These are phyloP conservation scores for Candolleomyces aberdarensis DNA, from an alignment of 768 basidiomycete genomes.

Conservation along the genomic window DNA sequence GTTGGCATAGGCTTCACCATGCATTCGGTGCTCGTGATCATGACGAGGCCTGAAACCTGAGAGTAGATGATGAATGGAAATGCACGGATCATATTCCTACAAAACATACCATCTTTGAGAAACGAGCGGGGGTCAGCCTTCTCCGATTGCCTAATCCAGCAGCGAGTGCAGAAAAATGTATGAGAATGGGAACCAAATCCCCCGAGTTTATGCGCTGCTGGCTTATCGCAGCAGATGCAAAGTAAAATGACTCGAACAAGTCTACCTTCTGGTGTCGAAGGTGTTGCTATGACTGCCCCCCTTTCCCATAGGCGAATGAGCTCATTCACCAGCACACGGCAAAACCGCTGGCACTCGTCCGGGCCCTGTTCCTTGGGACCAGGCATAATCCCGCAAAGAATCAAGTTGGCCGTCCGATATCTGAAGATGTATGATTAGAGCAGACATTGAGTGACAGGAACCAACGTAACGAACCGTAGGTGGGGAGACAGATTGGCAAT, in stretches of 20 bases:
- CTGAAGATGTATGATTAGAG: too few species aligned
- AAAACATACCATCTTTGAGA: not conserved
- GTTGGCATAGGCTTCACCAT: not conserved
- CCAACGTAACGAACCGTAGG: slow-evolving; percentile 12
- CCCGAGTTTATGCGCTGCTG: slow-evolving; percentile 31
- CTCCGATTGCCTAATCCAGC: slow-evolving; percentile 26
- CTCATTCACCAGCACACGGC: slow-evolving; percentile 23
- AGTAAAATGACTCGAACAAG: slow-evolving; percentile 28
- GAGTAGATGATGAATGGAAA: too few species aligned
- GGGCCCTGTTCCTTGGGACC: slow-evolving; percentile 21
- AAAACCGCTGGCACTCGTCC: slow-evolving; percentile 24
- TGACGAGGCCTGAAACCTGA: not conserved
- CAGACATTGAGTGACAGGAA: too few species aligned
- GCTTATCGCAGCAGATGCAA: slow-evolving; percentile 34
- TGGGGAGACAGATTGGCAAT: slow-evolving; percentile 26
- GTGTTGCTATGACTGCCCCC: not conserved
- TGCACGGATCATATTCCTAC: not conserved
- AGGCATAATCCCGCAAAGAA: slow-evolving; percentile 13
- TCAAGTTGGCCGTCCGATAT: slow-evolving; percentile 20
- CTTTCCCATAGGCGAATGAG: slow-evolving; percentile 11
- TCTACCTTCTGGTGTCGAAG: slow-evolving; percentile 19
- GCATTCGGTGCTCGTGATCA: not conserved
- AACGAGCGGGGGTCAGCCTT: slow-evolving; percentile 14
- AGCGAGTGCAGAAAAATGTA: slow-evolving; percentile 30
- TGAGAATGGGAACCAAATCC: slow-evolving; percentile 25